phyloP scores from a whole-genome alignment of 805 yeast species.

The Myxozyma kluyveri region DNA sequence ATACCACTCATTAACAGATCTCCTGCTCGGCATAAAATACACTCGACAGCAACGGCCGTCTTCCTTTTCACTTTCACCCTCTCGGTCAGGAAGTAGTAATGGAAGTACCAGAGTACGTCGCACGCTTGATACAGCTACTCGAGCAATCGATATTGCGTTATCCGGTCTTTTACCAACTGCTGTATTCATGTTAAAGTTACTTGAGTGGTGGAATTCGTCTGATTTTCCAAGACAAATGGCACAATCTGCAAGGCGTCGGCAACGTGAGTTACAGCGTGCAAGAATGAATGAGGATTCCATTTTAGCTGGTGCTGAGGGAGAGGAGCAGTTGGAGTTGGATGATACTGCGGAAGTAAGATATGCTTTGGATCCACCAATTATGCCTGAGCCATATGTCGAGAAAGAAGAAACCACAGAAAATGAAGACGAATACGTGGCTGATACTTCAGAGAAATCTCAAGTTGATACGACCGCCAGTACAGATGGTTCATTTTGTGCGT shows the following conservation, averaged over 20 bases:
- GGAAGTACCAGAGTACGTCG: conserved; percentile 1
- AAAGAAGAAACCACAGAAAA: conserved; percentile 1
- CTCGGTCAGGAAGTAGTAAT: background rate
- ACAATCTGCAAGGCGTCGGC: conserved; percentile 22
- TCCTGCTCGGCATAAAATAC: conserved; percentile 59
- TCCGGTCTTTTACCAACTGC: conserved; percentile 68
- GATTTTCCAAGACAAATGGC: conserved; percentile 59
- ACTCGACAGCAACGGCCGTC: conserved; percentile 49
- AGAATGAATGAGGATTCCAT: background rate
- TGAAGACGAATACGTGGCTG: background rate
- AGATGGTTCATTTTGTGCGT: conserved; percentile 65
- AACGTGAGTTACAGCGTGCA: conserved; percentile 8
- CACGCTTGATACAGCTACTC: background rate
- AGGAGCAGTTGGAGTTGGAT: too few relatives aligned
- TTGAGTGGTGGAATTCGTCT: conserved; percentile 91
- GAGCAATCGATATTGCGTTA: conserved; percentile 25
- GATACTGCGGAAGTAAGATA: conserved; percentile 31
- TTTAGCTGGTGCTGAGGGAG: conserved; percentile 24
- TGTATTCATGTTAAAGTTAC: conserved; percentile 73
- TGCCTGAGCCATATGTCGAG: conserved; percentile 1
- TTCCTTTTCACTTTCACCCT: background rate
- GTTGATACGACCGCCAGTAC: conserved; percentile 30
- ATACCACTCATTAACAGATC: conserved; percentile 62
- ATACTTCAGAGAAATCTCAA: conserved; percentile 29
- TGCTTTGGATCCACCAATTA: conserved; percentile 30